Evolutionary conservation across 2,329 filamentous ascomycete species (phyloP).

Genomic region (Sporothrix brunneoviolacea): DNA sequence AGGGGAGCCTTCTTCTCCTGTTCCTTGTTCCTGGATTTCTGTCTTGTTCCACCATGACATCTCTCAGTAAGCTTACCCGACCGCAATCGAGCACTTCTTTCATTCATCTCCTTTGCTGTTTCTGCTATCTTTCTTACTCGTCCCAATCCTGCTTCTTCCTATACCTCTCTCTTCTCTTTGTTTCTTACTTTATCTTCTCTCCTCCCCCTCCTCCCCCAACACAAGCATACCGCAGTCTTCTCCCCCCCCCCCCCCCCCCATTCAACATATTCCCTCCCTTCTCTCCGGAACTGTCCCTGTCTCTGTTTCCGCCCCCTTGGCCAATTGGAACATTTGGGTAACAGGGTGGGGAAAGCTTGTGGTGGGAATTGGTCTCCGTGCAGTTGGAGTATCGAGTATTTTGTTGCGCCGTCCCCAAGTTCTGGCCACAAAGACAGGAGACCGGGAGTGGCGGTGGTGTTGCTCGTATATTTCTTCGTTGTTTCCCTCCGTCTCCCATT

Average conservation of each 20-base stretch:
- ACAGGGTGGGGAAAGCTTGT: conserved; percentile 6
- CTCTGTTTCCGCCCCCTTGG: conserved; percentile 21
- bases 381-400: neutral
- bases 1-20: conserved; percentile 20
- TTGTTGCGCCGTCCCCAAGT: no score
- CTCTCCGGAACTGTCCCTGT: conserved; percentile 13
- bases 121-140: neutral
- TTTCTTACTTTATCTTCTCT: neutral
- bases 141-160: neutral
- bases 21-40: neutral
- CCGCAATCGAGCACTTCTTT: neutral
- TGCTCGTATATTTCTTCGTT: neutral
- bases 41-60: conserved; percentile 37
- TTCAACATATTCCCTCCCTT: no score
- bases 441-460: neutral
- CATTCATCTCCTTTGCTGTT: neutral
- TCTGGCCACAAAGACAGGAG: neutral
- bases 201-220: neutral
- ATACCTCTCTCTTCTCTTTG: neutral
- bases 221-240: no score
- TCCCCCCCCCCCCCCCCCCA: no score
- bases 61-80: conserved; percentile 18
- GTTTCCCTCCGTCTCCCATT: neutral
- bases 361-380: conserved; percentile 4
- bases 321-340: neutral